A percentile compares a stretch with the other conserved stretches of the same genome.
These are phyloP conservation scores for Sporothrix dimorphospora DNA, from an alignment of 2,329 filamentous ascomycete species.

Conservation along the genomic window DNA sequence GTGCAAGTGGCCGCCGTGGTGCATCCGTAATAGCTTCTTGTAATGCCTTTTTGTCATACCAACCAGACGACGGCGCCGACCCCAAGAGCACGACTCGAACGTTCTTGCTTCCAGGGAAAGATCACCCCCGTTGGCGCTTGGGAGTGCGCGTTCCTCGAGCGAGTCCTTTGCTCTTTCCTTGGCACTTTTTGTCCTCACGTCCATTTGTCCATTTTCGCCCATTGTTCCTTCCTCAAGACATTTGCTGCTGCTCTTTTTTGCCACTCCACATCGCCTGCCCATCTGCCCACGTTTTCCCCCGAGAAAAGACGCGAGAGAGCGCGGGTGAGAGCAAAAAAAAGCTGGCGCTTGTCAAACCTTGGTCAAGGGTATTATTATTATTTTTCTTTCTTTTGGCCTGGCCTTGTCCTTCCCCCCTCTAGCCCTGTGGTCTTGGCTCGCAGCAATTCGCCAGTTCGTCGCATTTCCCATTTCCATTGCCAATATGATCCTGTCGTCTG, in stretches of 20 bases:
- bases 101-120: background rate
- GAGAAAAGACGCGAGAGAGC: background rate
- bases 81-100: background rate
- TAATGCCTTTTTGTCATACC: background rate
- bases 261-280: background rate
- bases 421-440: conserved; percentile 15
- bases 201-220: conserved; percentile 13
- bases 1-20: background rate
- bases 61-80: background rate
- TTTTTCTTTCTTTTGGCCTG: background rate
- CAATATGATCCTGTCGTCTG: conserved; percentile 16
- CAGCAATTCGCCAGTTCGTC: conserved; percentile 5
- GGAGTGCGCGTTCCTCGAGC: background rate
- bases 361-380: conserved; percentile 3
- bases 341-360: conserved; percentile 7
- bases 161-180: background rate
- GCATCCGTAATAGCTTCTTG: conserved; percentile 18
- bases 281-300: conserved; percentile 6
- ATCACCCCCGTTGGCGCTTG: background rate
- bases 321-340: background rate
- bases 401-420: conserved; percentile 2
- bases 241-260: background rate
- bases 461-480: conserved; percentile 15
- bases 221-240: conserved; percentile 1
- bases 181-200: background rate